A percentile compares a stretch with the other conserved stretches of the same genome.
Conservation (phyloP, 768 basidiomycete genomes). For the Russula brevipes region DNA sequence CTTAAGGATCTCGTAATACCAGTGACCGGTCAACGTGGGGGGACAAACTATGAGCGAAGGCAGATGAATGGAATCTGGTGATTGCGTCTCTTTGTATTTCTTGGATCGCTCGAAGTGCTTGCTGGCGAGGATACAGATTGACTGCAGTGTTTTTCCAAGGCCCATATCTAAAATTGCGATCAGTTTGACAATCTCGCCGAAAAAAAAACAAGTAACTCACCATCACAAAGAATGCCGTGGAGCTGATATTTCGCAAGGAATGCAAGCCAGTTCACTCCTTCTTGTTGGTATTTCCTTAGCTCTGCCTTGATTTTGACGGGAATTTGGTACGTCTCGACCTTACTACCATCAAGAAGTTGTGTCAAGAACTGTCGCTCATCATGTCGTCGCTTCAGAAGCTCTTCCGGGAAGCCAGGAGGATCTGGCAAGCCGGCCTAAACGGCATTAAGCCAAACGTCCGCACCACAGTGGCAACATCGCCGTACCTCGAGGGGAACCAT, state of each 20-base stretch:
- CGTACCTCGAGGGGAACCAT: slow-evolving; percentile 95
- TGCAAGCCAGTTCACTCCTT: slow-evolving; percentile 98
- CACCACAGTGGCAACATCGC: background rate
- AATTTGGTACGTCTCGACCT: slow-evolving; percentile 85
- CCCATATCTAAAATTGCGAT: slow-evolving; percentile 76
- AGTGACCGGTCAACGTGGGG: slow-evolving; percentile 95
- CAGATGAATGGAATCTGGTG: slow-evolving; percentile 75
- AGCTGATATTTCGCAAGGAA: slow-evolving; percentile 97
- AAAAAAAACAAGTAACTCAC: slow-evolving; percentile 39
- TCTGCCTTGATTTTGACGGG: slow-evolving; percentile 90
- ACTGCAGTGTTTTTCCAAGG: slow-evolving; percentile 95
- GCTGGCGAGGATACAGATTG: slow-evolving; percentile 93
- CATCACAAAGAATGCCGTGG: slow-evolving; percentile 97
- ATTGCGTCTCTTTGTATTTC: slow-evolving; percentile 56
- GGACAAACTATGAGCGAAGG: slow-evolving; percentile 96
- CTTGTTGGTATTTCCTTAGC: slow-evolving; percentile 94
- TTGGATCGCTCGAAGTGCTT: slow-evolving; percentile 86
- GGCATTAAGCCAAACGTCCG: background rate
- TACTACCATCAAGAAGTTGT: slow-evolving; percentile 90
- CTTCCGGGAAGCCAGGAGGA: slow-evolving; percentile 85
- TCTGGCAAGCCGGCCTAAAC: slow-evolving; percentile 86
- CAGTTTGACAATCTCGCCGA: slow-evolving; percentile 8
- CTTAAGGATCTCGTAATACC: slow-evolving; percentile 97
- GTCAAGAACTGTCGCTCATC: slow-evolving; percentile 86
- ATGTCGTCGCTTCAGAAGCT: slow-evolving; percentile 79